Conservation (phyloP, 768 basidiomycete species). For the Calocera cornea region DNA sequence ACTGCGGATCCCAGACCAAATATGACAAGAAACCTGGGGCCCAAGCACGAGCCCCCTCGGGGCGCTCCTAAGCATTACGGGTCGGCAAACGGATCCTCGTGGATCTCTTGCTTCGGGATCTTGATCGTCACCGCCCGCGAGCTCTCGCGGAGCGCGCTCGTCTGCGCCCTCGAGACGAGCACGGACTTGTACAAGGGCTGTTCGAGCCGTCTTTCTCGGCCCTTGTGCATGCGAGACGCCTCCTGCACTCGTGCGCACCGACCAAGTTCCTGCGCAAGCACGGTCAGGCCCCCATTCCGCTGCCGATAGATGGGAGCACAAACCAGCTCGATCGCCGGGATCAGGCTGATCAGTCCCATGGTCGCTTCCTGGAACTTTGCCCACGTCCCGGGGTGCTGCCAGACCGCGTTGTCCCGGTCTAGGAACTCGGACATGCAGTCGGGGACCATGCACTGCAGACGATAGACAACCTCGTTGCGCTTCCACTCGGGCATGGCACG, state of each 20-base stretch:
- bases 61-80: neutral
- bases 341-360: neutral
- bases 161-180: neutral
- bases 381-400: neutral
- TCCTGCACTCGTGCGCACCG: neutral
- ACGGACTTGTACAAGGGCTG: neutral
- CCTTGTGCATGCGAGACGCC: neutral
- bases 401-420: neutral
- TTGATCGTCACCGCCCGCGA: neutral
- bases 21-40: no score
- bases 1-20: no score
- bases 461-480: neutral
- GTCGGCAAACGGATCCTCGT: constrained; percentile 1
- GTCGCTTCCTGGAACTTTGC: neutral
- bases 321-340: neutral
- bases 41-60: no score
- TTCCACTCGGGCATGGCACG: neutral
- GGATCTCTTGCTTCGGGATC: neutral
- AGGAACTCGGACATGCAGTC: neutral
- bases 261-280: neutral
- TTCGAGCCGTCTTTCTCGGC: neutral
- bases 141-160: neutral
- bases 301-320: neutral
- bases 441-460: neutral
- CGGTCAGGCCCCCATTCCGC: neutral